Conservation (phyloP, 495 filamentous ascomycete genomes). For the Penicillium longicatenatum region DNA sequence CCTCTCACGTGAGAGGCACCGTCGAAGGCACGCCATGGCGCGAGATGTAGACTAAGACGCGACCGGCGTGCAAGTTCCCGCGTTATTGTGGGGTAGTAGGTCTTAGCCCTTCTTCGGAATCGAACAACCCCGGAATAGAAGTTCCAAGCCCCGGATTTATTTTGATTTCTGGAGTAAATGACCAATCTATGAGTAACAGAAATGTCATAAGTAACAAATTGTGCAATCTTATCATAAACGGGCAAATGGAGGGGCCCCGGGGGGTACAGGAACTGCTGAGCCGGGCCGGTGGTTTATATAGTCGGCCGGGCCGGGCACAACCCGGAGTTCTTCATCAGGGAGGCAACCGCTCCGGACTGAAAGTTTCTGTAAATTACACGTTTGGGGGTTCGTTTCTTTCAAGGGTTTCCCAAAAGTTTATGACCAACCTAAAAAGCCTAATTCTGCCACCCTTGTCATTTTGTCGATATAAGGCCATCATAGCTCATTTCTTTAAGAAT, state of each 20-base stretch:
- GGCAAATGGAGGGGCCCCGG: slow-evolving; percentile 6
- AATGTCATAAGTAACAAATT: background rate
- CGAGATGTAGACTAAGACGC: background rate
- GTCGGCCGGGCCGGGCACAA: background rate
- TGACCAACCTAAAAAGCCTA: background rate
- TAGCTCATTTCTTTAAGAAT: background rate
- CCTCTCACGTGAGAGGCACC: background rate
- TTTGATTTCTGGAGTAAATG: background rate
- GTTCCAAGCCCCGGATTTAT: background rate
- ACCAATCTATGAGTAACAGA: background rate
- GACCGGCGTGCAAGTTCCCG: background rate
- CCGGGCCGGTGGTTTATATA: background rate
- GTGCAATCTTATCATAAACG: background rate
- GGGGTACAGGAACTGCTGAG: background rate
- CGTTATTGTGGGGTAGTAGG: background rate
- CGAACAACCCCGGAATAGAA: background rate
- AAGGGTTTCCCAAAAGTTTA: background rate
- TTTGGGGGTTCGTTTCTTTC: background rate
- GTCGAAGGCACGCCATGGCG: background rate
- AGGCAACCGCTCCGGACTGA: background rate
- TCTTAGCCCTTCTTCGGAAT: slow-evolving; percentile 1
- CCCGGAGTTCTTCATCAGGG: background rate
- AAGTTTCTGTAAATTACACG: background rate
- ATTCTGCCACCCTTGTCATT: background rate
- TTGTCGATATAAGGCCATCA: background rate